Base-by-base conservation (phyloP, 164 flowering plant genomes). In the Liquidambar formosana region DNA sequence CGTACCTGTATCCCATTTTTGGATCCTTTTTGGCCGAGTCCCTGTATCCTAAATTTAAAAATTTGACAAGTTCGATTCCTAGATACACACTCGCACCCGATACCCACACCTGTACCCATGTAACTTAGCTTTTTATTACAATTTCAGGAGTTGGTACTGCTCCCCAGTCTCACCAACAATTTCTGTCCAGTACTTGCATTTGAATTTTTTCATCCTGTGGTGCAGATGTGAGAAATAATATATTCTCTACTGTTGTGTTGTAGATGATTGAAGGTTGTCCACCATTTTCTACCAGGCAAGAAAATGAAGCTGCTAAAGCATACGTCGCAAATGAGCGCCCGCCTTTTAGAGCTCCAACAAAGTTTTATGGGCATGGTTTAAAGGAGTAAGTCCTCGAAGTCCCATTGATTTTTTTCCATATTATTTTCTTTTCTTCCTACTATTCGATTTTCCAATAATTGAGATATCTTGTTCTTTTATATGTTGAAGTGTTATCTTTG, bases 241-340 rank as follows among this genome's bases (percentile, higher is more conserved):
- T 44, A 53, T 2, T 27, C 10, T 25, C n/a, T 43, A 16, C 33
- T 66, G 57, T n/a, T 58, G 8, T 58, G 8, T 46, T 47, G 2
- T 48, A 68, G 99, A 93, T 96, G 96, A 91, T 96, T 77, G 99
- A 96, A 84, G 99, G 99, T 58, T 77, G 71, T 68, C 89, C 84
- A 21, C 99, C 99, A 51, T 90, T 96, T 80, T 67, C 76, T 33
- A 65, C 80, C 19, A 90, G 83, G 84, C 72, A 66, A 69, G 97
- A 88, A 9, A 72, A 71, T 71, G 95, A 90, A 69, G 97, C 86
- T 74, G 87, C 93, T 38, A 81, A 86, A 76, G 85, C 78, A 68
- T 96, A 90, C 80, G 87, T 76, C 73, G 83, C 79, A 19, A 84
- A 82, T 65, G 81, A 85, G 62, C 89, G 99, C 14, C 98, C 99